Conservation (phyloP, 176 grass and related monocot species). For the Oryza australiensis region DNA sequence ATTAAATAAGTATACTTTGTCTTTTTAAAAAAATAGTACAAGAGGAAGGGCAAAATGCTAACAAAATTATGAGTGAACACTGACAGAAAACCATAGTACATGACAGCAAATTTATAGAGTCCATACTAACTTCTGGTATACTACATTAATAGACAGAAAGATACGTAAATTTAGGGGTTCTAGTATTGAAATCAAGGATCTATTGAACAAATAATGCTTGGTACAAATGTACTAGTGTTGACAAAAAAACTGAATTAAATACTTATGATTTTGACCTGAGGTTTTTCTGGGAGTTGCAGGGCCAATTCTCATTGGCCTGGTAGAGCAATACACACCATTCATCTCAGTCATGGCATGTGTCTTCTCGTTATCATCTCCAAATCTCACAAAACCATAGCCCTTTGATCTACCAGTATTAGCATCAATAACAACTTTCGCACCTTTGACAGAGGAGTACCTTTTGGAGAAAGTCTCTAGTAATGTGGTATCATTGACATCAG, state of each 20-base stretch:
- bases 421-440: slow-evolving; percentile 97
- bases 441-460: slow-evolving; percentile 93
- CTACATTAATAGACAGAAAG: neutral
- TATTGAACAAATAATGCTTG: neutral
- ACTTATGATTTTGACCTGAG: slow-evolving; percentile 61
- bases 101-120: neutral
- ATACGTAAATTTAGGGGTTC: neutral
- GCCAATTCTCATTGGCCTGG: slow-evolving; percentile 88
- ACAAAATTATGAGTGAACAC: neutral
- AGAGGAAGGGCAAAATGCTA: too few relatives aligned
- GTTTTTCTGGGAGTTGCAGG: slow-evolving; percentile 94
- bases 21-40: neutral
- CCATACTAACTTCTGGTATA: neutral
- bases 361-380: slow-evolving; percentile 92
- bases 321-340: slow-evolving; percentile 95
- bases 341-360: slow-evolving; percentile 85
- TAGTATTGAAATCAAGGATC: neutral
- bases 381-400: slow-evolving; percentile 96
- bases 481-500: slow-evolving; percentile 81
- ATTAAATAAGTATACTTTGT: neutral
- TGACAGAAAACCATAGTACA: neutral
- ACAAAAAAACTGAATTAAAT: slow-evolving; percentile 13
- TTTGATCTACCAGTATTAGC: slow-evolving; percentile 95
- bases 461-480: slow-evolving; percentile 79
- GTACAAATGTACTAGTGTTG: neutral